phyloP scores from a whole-genome alignment of 805 yeast genomes.

The Candida quercuum region DNA sequence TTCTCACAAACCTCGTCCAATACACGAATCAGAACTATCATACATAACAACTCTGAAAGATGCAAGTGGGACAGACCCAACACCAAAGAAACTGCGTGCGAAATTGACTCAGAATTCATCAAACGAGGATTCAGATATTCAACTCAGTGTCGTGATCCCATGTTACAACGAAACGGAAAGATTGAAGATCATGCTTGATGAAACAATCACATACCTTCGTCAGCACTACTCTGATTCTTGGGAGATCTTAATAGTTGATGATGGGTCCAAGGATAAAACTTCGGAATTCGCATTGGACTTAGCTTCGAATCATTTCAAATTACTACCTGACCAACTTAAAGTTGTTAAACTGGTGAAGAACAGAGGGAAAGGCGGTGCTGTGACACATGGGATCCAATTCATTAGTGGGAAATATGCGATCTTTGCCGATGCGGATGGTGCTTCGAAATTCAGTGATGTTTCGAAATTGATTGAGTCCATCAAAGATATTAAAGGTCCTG shows the following conservation, averaged over 20 bases:
- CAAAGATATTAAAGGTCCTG: conserved; percentile 32
- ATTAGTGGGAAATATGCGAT: conserved; percentile 67
- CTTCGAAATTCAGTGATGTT: conserved; percentile 74
- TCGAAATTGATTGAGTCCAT: conserved; percentile 43
- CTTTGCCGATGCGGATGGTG: conserved; percentile 98
- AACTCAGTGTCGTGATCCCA: conserved; percentile 82
- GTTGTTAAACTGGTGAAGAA: conserved; percentile 68
- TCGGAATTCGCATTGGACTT: conserved; percentile 63
- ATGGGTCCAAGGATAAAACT: conserved; percentile 84
- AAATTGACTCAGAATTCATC: conserved; percentile 6
- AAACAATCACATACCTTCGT: conserved; percentile 52
- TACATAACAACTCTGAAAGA: conserved; percentile 44
- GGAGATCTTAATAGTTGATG: conserved; percentile 88
- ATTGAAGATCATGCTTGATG: conserved; percentile 65
- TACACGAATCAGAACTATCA: conserved; percentile 45
- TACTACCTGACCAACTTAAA: conserved; percentile 56
- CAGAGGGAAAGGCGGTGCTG: conserved; percentile 97
- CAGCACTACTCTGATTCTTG: conserved; percentile 34
- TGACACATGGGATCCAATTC: conserved; percentile 82
- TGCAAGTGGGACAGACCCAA: conserved; percentile 23
- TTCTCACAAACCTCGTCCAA: conserved; percentile 60
- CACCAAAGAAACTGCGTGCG: conserved; percentile 29
- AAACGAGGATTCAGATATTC: conserved; percentile 31
- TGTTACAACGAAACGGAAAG: conserved; percentile 84
- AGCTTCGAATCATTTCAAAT: conserved; percentile 36